Conservation (phyloP, 1,284 basidiomycete genomes). For the Chalciporus sp. region DNA sequence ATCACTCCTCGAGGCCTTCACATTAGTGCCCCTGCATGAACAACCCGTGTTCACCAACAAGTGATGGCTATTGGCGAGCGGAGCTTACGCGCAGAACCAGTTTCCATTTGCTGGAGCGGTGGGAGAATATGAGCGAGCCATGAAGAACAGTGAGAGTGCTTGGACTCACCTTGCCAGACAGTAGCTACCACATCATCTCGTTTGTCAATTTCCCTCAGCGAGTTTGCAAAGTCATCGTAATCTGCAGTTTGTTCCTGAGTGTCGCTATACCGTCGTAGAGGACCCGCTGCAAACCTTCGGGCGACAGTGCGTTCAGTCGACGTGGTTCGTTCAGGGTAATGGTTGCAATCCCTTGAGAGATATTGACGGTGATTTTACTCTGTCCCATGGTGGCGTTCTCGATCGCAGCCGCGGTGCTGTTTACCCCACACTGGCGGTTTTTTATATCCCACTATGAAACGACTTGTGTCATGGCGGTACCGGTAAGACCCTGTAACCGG, state of each 20-base stretch:
- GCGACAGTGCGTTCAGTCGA: conserved; percentile 61
- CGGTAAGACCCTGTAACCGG: conserved; percentile 6
- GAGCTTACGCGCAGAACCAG: conserved; percentile 72
- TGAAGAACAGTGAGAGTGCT: neutral
- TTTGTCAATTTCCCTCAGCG: conserved; percentile 57
- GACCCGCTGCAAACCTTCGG: conserved; percentile 45
- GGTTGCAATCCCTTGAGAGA: conserved; percentile 64
- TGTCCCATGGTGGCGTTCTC: conserved; percentile 22
- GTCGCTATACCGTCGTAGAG: neutral
- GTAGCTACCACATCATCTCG: conserved; percentile 65
- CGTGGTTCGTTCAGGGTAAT: conserved; percentile 65
- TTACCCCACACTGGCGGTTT: neutral
- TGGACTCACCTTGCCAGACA: conserved; percentile 62
- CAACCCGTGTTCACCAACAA: neutral
- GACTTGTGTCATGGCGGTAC: too few species aligned
- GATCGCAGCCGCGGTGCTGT: neutral
- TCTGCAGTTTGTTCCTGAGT: conserved; percentile 40
- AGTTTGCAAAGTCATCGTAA: conserved; percentile 61
- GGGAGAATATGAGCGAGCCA: neutral
- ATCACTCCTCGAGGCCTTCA: conserved; percentile 34
- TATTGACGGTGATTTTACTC: conserved; percentile 48
- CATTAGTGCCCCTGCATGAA: conserved; percentile 53
- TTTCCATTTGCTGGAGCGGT: conserved; percentile 53
- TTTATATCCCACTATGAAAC: too few species aligned
- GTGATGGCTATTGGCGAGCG: neutral